Base-by-base conservation (phyloP, 2,329 filamentous ascomycete genomes). In the Myriangium duriaei region DNA sequence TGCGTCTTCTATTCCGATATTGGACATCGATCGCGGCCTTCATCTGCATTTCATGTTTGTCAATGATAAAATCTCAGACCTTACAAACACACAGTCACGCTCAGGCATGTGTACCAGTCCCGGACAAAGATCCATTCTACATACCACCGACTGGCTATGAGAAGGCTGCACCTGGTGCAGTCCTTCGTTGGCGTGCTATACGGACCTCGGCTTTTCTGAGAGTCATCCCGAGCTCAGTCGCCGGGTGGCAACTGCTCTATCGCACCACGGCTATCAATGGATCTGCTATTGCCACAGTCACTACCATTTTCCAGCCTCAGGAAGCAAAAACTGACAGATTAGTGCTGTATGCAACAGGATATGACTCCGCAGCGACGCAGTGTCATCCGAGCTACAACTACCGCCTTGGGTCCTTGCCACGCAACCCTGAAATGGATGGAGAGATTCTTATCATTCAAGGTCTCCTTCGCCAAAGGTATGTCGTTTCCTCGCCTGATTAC, bases 401-500 rank as follows among this genome's bases (percentile, higher is more conserved):
- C 29, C 50, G 47, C 33, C 41, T 52, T 2, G 36, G 40, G 11
- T 38, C 21, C 14, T 42, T 2, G 55, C 52, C 17, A 39, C 38
- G 9, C n/a, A 45, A 51, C 35, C 24, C 49, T 4, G 49, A 50
- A 31, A 42, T 41, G 1, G 33, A 39, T 11, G 36, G 44, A 4
- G 50, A 54, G 33, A 43, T 43, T 34, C 30, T 51, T 2, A 14
- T 51, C 11, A 19, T 52, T 2, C 35, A 52, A 37, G 42, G 24
- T 5, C 50, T 44, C 35, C 32, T 52, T 13, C 13, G 36, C 2
- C 39, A 38, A 1, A 49, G 50, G 13, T 51, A 50, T 36, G 53
- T 53, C 19, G 51, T 54, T 15, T 48, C 50, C 2, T 43, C 49
- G 3, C 63, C 68, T 0, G 68, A 71, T 44, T 63, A 61, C 41